A percentile compares a stretch with the other conserved stretches of the same genome.
These are phyloP conservation scores for Rhizoclosmatium globosum DNA, from an alignment of 192 early-diverging fungal genomes.

Conservation along the genomic window DNA sequence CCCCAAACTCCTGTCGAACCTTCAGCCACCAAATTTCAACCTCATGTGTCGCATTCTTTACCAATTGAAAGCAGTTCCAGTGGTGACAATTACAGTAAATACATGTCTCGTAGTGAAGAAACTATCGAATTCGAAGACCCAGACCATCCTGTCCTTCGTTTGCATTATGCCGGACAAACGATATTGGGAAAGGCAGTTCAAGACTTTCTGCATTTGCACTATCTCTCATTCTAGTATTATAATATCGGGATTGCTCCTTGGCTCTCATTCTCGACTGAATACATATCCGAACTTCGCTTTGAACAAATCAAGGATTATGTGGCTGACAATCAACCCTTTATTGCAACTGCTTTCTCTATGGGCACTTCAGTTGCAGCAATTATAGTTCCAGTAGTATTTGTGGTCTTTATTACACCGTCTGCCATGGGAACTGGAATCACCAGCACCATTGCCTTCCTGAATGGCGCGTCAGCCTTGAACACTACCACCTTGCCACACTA, in stretches of 20 bases:
- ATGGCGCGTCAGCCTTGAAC: constrained; percentile 35
- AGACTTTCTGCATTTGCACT: constrained; percentile 32
- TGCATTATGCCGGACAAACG: constrained; percentile 34
- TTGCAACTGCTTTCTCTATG: constrained; percentile 33
- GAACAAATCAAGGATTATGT: constrained; percentile 26
- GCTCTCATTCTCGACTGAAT: constrained; percentile 41
- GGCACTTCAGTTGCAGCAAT: constrained; percentile 31
- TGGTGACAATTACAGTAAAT: not conserved
- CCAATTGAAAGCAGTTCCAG: not conserved
- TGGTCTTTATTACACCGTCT: not conserved
- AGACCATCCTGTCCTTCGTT: constrained; percentile 35
- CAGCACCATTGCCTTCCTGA: constrained; percentile 44
- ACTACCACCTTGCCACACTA: constrained; percentile 13
- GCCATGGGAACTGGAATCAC: constrained; percentile 39
- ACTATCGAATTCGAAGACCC: constrained; percentile 52
- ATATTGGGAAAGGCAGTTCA: constrained; percentile 22
- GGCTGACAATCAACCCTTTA: not conserved
- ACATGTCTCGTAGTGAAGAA: constrained; percentile 9
- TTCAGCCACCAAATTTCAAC: too few species aligned
- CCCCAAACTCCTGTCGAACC: too few species aligned
- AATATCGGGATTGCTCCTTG: constrained; percentile 24
- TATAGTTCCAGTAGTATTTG: not conserved
- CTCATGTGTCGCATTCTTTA: too few species aligned
- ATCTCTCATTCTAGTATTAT: constrained; percentile 23
- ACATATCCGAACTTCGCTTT: constrained; percentile 31